These are phyloP conservation scores for Marasmius oreades DNA, from an alignment of 1,284 basidiomycete species.

Conservation along the genomic window DNA sequence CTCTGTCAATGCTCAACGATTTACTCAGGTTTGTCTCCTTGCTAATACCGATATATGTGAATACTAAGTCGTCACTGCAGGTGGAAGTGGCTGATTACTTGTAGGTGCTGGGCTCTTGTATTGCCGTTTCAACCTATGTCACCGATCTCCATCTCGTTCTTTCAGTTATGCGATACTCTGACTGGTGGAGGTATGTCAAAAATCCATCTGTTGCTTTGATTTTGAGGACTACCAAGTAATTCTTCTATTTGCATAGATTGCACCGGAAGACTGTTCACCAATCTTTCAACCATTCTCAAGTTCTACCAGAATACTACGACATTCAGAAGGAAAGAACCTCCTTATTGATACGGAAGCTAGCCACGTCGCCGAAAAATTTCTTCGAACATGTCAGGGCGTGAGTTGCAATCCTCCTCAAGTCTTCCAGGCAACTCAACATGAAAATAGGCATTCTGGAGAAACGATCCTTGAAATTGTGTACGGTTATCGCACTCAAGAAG, in stretches of 20 bases:
- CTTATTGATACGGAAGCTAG: neutral
- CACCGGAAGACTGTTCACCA: conserved; percentile 1
- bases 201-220: neutral
- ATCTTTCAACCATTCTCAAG: neutral
- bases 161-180: neutral
- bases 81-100: too few species aligned
- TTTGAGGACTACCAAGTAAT: neutral
- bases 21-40: neutral
- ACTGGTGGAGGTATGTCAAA: neutral
- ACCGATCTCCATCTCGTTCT: too few species aligned
- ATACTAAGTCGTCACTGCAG: too few species aligned
- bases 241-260: neutral
- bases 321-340: neutral
- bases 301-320: neutral
- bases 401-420: neutral
- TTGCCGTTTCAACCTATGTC: too few species aligned
- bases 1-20: neutral
- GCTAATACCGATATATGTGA: too few species aligned
- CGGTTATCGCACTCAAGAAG: neutral
- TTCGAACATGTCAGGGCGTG: neutral
- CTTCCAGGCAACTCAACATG: neutral
- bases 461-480: neutral
- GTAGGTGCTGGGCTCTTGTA: too few species aligned
- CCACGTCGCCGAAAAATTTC: neutral
- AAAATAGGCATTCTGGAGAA: neutral